phyloP scores from a whole-genome alignment of 192 early-diverging fungal species.

The Pilobolus umbonatus region DNA sequence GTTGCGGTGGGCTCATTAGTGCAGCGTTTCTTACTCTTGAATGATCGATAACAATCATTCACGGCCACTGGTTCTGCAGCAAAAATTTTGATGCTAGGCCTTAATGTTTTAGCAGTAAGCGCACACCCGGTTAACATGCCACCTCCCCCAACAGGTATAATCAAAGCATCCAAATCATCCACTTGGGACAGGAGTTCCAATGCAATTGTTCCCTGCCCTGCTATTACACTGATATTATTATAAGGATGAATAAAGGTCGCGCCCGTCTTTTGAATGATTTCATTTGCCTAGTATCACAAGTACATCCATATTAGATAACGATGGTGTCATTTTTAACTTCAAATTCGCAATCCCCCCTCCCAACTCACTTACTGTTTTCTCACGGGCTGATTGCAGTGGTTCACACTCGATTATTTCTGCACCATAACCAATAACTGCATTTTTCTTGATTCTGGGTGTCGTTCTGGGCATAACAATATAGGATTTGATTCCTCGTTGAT shows the following conservation, averaged over 20 bases:
- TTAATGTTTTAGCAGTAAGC: conserved; percentile 35
- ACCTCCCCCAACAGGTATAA: conserved; percentile 54
- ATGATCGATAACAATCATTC: conserved; percentile 36
- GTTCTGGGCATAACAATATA: conserved; percentile 48
- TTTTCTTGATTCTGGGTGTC: conserved; percentile 42
- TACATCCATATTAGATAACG: background rate
- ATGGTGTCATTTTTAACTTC: background rate
- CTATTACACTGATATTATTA: conserved; percentile 45
- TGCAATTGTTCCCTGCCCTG: conserved; percentile 53
- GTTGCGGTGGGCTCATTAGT: conserved; percentile 4
- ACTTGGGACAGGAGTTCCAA: conserved; percentile 48
- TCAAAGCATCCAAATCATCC: conserved; percentile 41
- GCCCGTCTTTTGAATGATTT: conserved; percentile 35
- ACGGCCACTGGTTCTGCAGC: conserved; percentile 44
- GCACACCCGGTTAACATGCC: conserved; percentile 49
- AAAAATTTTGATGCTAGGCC: conserved; percentile 38
- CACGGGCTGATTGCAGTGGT: conserved; percentile 35
- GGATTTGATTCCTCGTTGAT: conserved; percentile 33
- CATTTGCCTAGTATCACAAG: conserved; percentile 8
- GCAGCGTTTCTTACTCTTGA: conserved; percentile 6
- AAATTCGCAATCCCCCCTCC: background rate
- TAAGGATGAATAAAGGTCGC: conserved; percentile 50
- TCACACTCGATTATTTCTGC: conserved; percentile 46
- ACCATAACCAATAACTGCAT: conserved; percentile 50
- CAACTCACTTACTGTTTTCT: conserved; percentile 27